Base-by-base conservation (phyloP, 495 filamentous ascomycete species). In the Penicillium turbatum region DNA sequence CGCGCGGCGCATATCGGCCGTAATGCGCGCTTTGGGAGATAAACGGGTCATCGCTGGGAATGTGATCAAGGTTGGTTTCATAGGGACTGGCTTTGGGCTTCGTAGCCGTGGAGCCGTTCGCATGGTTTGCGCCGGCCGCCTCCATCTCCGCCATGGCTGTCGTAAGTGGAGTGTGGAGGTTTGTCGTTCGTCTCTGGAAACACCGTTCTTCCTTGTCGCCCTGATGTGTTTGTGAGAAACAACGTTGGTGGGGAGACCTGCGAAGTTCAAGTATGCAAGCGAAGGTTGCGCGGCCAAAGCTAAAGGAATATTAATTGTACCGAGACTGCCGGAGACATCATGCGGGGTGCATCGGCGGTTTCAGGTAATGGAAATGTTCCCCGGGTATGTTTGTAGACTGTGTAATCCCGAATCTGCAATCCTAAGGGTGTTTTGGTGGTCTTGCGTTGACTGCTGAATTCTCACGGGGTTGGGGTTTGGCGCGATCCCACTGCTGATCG, bases 1-100 rank as follows among this genome's bases (percentile, higher is more conserved):
- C 53, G n/a, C 63, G 63, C 26, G 68, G 67, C 24, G 62, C 35
- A 51, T 75, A 76, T n/a, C 73, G 71, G n/a, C 72, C 73, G 57
- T 76, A 76, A 0, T 70, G 64, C 30, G 60, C 53, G 32, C 71
- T 76, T 47, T 63, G 66, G 11, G 54, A 51, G 16, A 71, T 57
- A 39, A 72, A 73, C 1, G 69, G 69, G 49, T 75, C 73, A 24
- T 76, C 69, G 21, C 50, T 58, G 7, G 68, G 66, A 15, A 75
- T 66, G 17, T 37, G 42, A 13, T 66, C 55, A 30, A 66, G 66
- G 32, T 67, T 63, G 27, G 70, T 68, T 55, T 72, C 72, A 60
- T 77, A 73, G 2, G 70, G 68, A 37, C 65, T 69, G 41, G 48
- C 15, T 4, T 40, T 54, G 19, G 54, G 41, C 11, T 50, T 44